Base-by-base conservation (phyloP, 2,329 filamentous ascomycete genomes). In the Furcasterigmium furcatum region DNA sequence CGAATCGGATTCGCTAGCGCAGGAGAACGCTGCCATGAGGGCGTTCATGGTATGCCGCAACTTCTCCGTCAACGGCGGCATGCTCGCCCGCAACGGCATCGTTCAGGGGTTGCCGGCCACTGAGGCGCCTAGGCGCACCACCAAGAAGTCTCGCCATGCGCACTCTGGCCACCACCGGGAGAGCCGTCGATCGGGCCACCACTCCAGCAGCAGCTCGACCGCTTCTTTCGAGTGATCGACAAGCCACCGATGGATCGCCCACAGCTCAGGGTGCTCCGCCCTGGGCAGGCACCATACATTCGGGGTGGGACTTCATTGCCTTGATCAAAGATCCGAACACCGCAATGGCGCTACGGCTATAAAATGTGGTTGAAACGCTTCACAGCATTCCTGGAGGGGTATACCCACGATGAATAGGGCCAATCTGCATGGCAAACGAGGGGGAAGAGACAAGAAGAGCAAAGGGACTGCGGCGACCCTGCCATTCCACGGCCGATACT, bases 21-120 rank as follows among this genome's bases (percentile, higher is more conserved):
- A 91, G 62, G 91, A 97, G 67, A 94, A 92, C 59, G 92, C 92
- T 21, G 92, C 92, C 49, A 95, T 95, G 81, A 87, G 91, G 51
- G 92, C 92, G 47, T 97, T 96, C 70, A 92, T 96, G 82, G 94
- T 96, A 55, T 96, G 92, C 76, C 87, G 91, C 53, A 96, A 96
- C 76, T 96, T 96, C 71, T 95, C 90, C 46, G 88, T 95, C 66
- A 96, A 96, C 64, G 91, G 95, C 58, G 92, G 92, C 63, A 96
- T 95, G 90, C 73, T 85, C 52, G 82, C 81, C 51, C 78, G 81
- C 53, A 85, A 85, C 59, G 82, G 82, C 36, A 83, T 85, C 51
- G 80, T 85, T 52, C 82, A 85, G 65, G 82, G 82, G 41, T 72
- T 85, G 30, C 82, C 82, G 13, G 78, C 73, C 46, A 72, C 74